Conservation (phyloP, 306 rosid species). For the Vicia villosa region DNA sequence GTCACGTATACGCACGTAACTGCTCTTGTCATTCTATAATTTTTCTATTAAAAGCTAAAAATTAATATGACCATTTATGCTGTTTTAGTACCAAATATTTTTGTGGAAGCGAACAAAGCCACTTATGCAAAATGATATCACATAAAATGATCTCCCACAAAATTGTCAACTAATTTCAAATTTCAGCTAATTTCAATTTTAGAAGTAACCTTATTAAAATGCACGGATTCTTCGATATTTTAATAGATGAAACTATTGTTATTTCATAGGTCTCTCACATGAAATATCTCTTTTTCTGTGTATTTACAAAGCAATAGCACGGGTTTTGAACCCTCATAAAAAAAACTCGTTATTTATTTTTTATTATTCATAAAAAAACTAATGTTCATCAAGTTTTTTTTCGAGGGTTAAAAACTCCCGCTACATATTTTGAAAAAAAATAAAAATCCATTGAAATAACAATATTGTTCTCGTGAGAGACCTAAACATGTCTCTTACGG, state of each 20-base stretch:
- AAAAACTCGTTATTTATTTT: too few species aligned
- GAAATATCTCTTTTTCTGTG: too few species aligned
- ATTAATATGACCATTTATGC: not conserved
- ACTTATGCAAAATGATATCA: conserved; percentile 18
- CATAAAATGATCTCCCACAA: not conserved
- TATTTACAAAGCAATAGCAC: too few species aligned
- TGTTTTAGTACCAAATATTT: not conserved
- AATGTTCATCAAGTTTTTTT: too few species aligned
- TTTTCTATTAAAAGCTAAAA: not conserved
- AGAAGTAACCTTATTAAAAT: not conserved
- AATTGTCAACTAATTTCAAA: conserved; percentile 8
- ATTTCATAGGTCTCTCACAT: too few species aligned
- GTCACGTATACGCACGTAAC: not conserved
- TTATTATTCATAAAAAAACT: too few species aligned
- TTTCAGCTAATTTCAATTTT: conserved; percentile 2
- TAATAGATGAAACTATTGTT: not conserved
- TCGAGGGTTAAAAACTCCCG: too few species aligned
- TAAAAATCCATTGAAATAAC: too few species aligned
- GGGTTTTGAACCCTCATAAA: too few species aligned
- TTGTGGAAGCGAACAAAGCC: conserved; percentile 10
- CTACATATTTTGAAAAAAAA: too few species aligned
- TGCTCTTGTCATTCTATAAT: not conserved
- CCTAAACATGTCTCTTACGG: too few species aligned
- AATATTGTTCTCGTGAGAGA: too few species aligned
- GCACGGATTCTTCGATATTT: not conserved